Evolutionary conservation across 257 asterid species (phyloP), one percentile per base, ranked within the genome.

Genomic region (Cynanchum wilfordii): DNA sequence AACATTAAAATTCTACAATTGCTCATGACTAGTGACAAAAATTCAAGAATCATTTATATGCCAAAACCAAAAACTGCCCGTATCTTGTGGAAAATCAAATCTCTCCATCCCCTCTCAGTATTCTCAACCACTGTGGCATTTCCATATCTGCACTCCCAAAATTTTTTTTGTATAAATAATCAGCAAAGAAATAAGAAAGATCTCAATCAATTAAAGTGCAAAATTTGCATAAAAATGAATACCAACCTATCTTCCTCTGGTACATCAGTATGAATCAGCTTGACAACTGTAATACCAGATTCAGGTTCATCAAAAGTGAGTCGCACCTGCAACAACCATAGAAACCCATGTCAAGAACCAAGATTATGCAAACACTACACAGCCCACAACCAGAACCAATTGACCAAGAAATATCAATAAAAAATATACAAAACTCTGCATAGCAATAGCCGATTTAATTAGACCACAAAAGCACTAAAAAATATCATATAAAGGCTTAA

Each of bases 191-290:
- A 27, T 24, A 12, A 29, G 22, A 7, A n/a, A n/a, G n/a, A n/a
- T n/a, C 1, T 1, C 10, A 15, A 22, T 55, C 36, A 1, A 38
- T 20, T 58, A 1, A 24, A 45, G 42, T 24, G 30, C 54, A 40
- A 2, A 0, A 9, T 7, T 47, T 24, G 54, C 66, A 52, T n/a
- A 25, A 33, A 63, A 17, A 68, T 7, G 12, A 42, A 66, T n/a
- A 85, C 91, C 10, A 62, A 90, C 99, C 99, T 89, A 87, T 95
- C 99, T 77, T 95, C 98, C 83, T 85, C 96, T 0, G 99, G 99
- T 17, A 95, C 87, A 78, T 95, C 96, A 42, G 82, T 78, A 78
- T 95, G 99, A 7, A 88, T 81, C 66, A 95, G 88, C 78, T 86
- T 90, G 24, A 92, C 84, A n/a, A 86, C 73, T 0, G 99, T 92